phyloP scores from a whole-genome alignment of 2,329 filamentous ascomycete species.

The Cadophora luteo-olivacea region DNA sequence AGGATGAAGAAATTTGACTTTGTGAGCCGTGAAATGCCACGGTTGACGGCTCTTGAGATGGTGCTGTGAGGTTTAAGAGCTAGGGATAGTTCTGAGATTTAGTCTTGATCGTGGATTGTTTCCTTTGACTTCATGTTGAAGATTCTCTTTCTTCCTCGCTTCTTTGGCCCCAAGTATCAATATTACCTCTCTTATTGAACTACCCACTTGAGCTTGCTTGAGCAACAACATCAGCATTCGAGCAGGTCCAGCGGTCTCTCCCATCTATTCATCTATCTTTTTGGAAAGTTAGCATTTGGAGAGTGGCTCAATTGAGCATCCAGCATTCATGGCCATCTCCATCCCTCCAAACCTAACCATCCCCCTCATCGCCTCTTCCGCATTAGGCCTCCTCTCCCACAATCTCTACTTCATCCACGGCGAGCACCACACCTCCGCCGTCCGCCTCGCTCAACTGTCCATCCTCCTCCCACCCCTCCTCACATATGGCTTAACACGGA shows the following conservation, averaged over 20 bases:
- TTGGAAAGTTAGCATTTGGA: neutral
- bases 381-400: conserved; percentile 23
- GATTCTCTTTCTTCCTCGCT: neutral
- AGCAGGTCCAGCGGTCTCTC: neutral
- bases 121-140: neutral
- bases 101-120: neutral
- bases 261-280: neutral
- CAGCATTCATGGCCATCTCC: neutral
- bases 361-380: neutral
- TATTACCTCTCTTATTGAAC: no score
- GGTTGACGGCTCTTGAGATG: neutral
- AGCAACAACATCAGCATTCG: no score
- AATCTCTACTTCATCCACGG: conserved; percentile 37
- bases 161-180: no score
- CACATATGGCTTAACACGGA: neutral
- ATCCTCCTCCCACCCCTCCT: conserved; percentile 17
- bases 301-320: no score
- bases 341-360: neutral
- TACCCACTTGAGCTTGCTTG: no score
- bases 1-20: neutral
- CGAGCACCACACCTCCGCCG: conserved; percentile 31
- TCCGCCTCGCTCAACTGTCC: conserved; percentile 15
- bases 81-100: neutral
- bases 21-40: neutral
- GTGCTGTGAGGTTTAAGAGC: neutral